These are phyloP conservation scores for Giardia duodenalis DNA, from an alignment of 208 protist genomes.

Conservation along the genomic window DNA sequence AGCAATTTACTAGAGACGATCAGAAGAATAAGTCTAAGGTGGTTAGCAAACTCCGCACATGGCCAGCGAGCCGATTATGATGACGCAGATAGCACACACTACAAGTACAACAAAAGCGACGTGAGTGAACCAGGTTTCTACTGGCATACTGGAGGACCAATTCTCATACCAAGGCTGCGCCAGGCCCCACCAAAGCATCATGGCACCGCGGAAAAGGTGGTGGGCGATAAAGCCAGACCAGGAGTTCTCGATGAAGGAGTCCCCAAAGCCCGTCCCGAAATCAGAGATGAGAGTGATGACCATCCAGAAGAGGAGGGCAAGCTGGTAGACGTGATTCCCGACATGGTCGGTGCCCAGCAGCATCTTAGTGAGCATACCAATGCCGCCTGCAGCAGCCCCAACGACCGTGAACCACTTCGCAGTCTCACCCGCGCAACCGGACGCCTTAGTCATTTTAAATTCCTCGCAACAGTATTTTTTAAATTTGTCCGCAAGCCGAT, in stretches of 20 bases:
- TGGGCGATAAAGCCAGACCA: not conserved
- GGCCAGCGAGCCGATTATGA: not conserved
- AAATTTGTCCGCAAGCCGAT: no score
- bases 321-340: not conserved
- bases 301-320: not conserved
- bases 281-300: not conserved
- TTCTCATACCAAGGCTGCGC: not conserved
- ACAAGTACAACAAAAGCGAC: not conserved
- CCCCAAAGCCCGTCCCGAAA: not conserved
- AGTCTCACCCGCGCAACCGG: not conserved
- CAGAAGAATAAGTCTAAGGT: not conserved
- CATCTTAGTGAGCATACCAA: not conserved
- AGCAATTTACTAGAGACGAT: not conserved
- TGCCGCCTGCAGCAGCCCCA: not conserved
- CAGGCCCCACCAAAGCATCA: not conserved
- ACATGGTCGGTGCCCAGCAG: not conserved
- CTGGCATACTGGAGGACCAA: no score
- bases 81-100: not conserved
- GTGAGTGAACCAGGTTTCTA: not conserved
- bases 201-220: not conserved
- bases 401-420: not conserved
- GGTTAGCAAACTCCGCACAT: not conserved
- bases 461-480: no score
- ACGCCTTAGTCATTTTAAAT: not conserved
- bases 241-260: not conserved